Evolutionary conservation across 352 stramenopile genomes (phyloP).

Genomic region (Proteromonas lacertae): DNA sequence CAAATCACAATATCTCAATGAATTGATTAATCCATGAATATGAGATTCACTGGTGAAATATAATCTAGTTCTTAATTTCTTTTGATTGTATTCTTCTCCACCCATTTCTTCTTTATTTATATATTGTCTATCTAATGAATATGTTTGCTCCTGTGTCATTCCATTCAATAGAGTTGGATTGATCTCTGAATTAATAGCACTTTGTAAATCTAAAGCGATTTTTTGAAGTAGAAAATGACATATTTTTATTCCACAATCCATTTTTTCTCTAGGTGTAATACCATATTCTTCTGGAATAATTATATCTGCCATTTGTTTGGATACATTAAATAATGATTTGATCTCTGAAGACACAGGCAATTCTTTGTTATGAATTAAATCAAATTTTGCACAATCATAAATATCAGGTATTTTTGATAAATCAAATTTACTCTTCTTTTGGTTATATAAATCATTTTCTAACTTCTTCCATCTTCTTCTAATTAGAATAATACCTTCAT

Average conservation of each 20-base stretch:
- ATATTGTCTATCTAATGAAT: too few species aligned
- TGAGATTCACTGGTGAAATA: slow-evolving; percentile 98
- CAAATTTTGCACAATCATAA: slow-evolving; percentile 85
- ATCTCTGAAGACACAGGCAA: slow-evolving; percentile 35
- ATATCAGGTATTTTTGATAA: slow-evolving; percentile 62
- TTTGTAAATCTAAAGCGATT: slow-evolving; percentile 39
- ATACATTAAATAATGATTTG: slow-evolving; percentile 59
- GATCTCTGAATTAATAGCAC: slow-evolving; percentile 5
- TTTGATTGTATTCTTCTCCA: too few species aligned
- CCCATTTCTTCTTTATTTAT: too few species aligned
- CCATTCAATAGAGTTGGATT: slow-evolving; percentile 32
- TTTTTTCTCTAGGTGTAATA: slow-evolving; percentile 46
- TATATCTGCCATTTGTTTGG: slow-evolving; percentile 68
- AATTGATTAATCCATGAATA: slow-evolving; percentile 87
- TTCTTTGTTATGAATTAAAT: slow-evolving; percentile 82
- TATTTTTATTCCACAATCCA: slow-evolving; percentile 75
- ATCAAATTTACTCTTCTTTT: slow-evolving; percentile 26
- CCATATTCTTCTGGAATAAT: slow-evolving; percentile 87
- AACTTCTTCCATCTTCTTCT: slow-evolving; percentile 52
- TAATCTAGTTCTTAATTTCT: slow-evolving; percentile 82
- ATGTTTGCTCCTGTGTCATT: too few species aligned
- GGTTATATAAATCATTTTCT: slow-evolving; percentile 64
- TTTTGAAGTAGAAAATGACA: slow-evolving; percentile 85
- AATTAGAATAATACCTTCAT: too few species aligned
- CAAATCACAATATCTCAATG: slow-evolving; percentile 75